Evolutionary conservation across 345 rosid species (phyloP), one percentile per base, ranked within the genome.

Genomic region (Luvunga scandens): DNA sequence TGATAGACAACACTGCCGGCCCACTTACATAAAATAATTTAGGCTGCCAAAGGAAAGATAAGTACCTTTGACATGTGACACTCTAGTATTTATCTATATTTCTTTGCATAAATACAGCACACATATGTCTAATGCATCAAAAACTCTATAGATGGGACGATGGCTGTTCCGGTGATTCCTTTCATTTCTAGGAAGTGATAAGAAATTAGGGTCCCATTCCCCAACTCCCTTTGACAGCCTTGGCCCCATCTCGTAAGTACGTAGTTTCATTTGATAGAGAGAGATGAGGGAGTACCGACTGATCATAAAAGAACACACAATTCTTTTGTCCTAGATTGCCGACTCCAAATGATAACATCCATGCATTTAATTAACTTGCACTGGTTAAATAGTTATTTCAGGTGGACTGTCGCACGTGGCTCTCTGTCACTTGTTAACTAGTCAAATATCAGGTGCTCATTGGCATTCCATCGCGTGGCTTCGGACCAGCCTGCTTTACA

Each of bases 401-500:
- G 19, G 28, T 57, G 75, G 64, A 22, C 24, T 33, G 45, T 56
- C 48, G 19, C 31, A 62, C 60, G 30, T 63, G 69, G 33, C 69
- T 42, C 10, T 18, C 14, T 19, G 2, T 5, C 28, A 42, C 50
- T 66, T 6, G 78, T 6, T 8, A 2, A 3, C 4, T 14, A 5
- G 13, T 25, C 8, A 53, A 66, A 66, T 14, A 36, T 64, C 78
- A 66, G 65, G 78, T 66, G 72, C 2, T 10, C 22, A 16, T 50
- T 16, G 48, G 53, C 53, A 53, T 75, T 33, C 9, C 64, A 53
- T 65, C 78, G 66, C 72, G 65, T 76, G 78, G 64, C 53, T 39
- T 16, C 9, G 13, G 70, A 75, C 78, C 70, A 61, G 9, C 19
- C 24, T 21, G 45, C 33, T 31, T 75, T 66, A 34, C 38, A 7